These are phyloP conservation scores for Pseudogymnoascus sp. DNA, from an alignment of 2,329 filamentous ascomycete species.

Conservation along the genomic window DNA sequence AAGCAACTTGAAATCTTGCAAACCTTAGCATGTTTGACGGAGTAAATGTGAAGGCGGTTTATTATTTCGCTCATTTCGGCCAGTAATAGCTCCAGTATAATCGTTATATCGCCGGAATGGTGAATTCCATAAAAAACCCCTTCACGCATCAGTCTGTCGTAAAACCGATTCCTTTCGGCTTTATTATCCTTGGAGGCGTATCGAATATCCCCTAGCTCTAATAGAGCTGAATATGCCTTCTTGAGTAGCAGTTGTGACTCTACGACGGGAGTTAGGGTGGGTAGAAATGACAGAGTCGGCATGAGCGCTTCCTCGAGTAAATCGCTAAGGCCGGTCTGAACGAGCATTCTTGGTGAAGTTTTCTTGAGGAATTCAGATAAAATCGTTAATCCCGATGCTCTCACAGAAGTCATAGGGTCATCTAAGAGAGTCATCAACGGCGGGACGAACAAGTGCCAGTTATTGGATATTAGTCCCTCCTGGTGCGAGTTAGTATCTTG, in stretches of 20 bases:
- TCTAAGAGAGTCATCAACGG: conserved; percentile 64
- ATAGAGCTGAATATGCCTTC: conserved; percentile 60
- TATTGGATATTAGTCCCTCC: conserved; percentile 39
- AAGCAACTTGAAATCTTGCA: conserved; percentile 30
- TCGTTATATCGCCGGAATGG: conserved; percentile 53
- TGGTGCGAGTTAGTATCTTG: conserved; percentile 23
- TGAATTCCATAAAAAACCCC: conserved; percentile 49
- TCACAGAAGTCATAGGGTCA: conserved; percentile 48
- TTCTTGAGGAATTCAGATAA: conserved; percentile 49
- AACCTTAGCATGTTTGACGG: conserved; percentile 61
- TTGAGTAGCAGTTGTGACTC: conserved; percentile 61
- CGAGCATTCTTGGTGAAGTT: conserved; percentile 48
- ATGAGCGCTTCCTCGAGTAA: conserved; percentile 65
- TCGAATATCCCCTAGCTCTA: conserved; percentile 42
- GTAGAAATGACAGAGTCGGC: conserved; percentile 69
- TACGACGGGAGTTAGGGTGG: conserved; percentile 65
- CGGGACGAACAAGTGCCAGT: conserved; percentile 66
- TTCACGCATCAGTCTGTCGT: conserved; percentile 50
- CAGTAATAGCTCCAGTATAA: conserved; percentile 52
- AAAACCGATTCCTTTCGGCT: conserved; percentile 32
- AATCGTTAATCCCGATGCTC: conserved; percentile 49
- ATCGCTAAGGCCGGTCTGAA: conserved; percentile 55
- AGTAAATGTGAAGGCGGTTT: conserved; percentile 51
- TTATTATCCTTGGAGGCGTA: conserved; percentile 21
- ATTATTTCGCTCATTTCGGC: conserved; percentile 44